phyloP scores from a whole-genome alignment of 192 early-diverging fungal genomes.

The Coemansia sp. region DNA sequence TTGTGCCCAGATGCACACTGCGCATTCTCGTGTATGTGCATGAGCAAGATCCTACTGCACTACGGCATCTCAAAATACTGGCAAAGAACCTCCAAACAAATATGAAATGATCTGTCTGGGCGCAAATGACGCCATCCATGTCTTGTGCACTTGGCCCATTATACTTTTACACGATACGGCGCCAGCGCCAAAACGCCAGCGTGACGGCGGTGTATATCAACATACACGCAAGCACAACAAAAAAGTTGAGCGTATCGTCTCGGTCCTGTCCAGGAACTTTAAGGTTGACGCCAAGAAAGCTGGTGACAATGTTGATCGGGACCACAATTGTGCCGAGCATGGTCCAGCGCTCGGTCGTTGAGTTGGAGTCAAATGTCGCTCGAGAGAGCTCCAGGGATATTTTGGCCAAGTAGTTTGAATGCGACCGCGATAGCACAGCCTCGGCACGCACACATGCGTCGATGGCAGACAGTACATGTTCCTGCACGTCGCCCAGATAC shows the following conservation, averaged over 20 bases:
- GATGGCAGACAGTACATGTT: conserved; percentile 34
- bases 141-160: too few relatives aligned
- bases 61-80: background rate
- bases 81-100: too few relatives aligned
- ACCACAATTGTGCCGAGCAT: conserved; percentile 53
- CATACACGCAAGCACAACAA: conserved; percentile 48
- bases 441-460: conserved; percentile 54
- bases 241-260: conserved; percentile 56
- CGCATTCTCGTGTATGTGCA: background rate
- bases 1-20: background rate
- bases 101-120: background rate
- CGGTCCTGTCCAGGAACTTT: conserved; percentile 67
- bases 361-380: conserved; percentile 40
- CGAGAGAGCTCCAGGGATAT: conserved; percentile 71
- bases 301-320: conserved; percentile 53
- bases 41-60: background rate
- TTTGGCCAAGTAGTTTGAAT: conserved; percentile 74
- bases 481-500: conserved; percentile 53
- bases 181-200: conserved; percentile 53
- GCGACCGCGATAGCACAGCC: conserved; percentile 65
- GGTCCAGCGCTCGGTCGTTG: conserved; percentile 51
- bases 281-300: conserved; percentile 72
- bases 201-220: conserved; percentile 35
- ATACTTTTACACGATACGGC: conserved; percentile 11
- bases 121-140: too few relatives aligned